Evolutionary conservation across 306 rosid species (phyloP), one percentile per base, ranked within the genome.

Genomic region (Sesbania bispinosa): DNA sequence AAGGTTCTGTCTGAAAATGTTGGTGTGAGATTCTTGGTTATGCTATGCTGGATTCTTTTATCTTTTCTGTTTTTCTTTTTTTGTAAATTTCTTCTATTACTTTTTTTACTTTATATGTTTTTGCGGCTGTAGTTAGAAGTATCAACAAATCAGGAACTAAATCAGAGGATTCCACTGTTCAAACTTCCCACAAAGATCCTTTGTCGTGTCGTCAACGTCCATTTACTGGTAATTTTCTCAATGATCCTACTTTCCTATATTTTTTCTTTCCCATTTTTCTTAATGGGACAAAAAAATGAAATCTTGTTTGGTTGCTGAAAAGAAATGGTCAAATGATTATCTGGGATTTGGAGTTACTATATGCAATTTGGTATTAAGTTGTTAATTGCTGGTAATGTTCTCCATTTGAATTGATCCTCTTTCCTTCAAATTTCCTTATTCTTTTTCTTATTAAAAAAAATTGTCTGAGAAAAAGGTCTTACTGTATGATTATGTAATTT

Each of bases 111-210:
- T 8, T 5, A n/a, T 6, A 57, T 29, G 18, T 15, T 69, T 50
- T 39, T 3, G 63, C 16, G 30, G 51, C 18, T 81, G 65, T 69
- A 93, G 98, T 80, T 93, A 65, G 97, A 94, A 71, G 97, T 91
- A 5, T 94, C 98, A 0, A 84, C 98, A 35, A 87, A 91, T 85
- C 89, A 86, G 72, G 97, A 87, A 80, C 59, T 87, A 54, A 87
- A 83, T 83, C 97, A 94, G 84, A 85, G 71, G 77, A 88, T 81
- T 71, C 97, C 96, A 36, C 14, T 80, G 61, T 84, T 90, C 80
- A 86, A 89, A 46, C 97, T 94, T 70, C 84, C 90, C 63, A 54
- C 97, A 0, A 89, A 94, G 90, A 89, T 94, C 82, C 95, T 90
- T 23, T 94, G 99, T 69, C 79, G 60, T 0, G 86, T 94, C 5